Base-by-base conservation (phyloP, 2,329 filamentous ascomycete genomes). In the Bipolaris bicolor region DNA sequence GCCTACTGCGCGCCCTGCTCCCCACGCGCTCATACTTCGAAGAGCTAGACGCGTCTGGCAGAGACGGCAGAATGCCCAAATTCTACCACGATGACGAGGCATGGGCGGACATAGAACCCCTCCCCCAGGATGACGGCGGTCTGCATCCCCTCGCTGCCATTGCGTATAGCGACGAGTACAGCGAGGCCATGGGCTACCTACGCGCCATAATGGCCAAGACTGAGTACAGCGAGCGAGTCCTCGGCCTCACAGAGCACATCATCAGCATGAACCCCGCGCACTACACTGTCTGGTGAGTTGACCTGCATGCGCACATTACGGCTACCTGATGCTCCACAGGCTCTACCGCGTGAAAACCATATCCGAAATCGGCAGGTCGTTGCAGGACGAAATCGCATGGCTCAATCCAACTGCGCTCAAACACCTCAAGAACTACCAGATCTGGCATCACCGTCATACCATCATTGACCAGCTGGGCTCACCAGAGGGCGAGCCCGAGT, bases 341-440 rank as follows among this genome's bases (percentile, higher is more conserved):
- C 86, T 98, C 20, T 99, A 96, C 81, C 90, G 95, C 60, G 92
- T 93, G 66, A 87, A 89, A 70, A 90, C 89, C 51, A 79, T 98
- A 47, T 84, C 89, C 62, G 82, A 86, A 3, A 81, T 96, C 24
- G 77, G 84, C 46, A 83, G 88, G 46, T 80, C 88, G 52, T 80
- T 95, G 43, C 78, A 81, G 2, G 83, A 88, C 57, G 95, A 99
- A 77, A 82, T 97, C 45, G 80, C 81, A 41, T 99, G 94, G 92
- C 83, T 99, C 49, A 96, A 97, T 77, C 81, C 86, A 10, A 87
- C 95, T 26, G 91, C 94, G 10, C 81, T 96, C 50, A 83, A 86
- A 55, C 89, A 97, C 75, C 87, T 96, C 70, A 99, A 99, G 78
- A 99, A 98, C 80, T 99, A 99, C 80, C 95, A 99, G 79, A 99